A percentile compares a stretch with the other conserved stretches of the same genome.
These are phyloP conservation scores for Nannochloropsis gaditana DNA, from an alignment of 108 stramenopile genomes.

Conservation along the genomic window DNA sequence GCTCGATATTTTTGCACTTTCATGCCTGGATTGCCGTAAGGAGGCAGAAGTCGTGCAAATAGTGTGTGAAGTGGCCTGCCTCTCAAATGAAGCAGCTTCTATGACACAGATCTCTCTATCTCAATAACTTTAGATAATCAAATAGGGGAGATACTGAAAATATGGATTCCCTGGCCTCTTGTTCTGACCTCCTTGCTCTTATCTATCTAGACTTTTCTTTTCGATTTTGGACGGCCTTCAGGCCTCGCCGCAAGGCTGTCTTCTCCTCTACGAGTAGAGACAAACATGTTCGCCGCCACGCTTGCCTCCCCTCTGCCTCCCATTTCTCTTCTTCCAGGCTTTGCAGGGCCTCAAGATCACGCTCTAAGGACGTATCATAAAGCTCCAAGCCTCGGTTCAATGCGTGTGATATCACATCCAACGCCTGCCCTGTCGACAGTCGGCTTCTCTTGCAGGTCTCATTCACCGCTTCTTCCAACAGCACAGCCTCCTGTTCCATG, in stretches of 20 bases:
- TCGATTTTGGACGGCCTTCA: not conserved
- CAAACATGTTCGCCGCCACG: not conserved
- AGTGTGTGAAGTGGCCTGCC: too few relatives aligned
- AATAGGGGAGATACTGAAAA: too few relatives aligned
- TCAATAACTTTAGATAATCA: too few relatives aligned
- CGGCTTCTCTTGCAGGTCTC: not conserved
- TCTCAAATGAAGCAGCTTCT: too few relatives aligned
- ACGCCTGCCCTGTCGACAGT: not conserved
- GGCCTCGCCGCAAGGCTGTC: not conserved
- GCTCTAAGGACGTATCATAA: not conserved
- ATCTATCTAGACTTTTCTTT: not conserved
- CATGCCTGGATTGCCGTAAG: too few relatives aligned
- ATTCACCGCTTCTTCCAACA: not conserved
- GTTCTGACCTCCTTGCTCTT: not conserved
- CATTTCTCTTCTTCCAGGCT: not conserved
- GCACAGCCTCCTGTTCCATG: not conserved
- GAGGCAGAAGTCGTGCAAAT: too few relatives aligned
- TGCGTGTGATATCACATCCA: not conserved
- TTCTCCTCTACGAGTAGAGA: not conserved
- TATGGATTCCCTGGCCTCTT: too few relatives aligned
- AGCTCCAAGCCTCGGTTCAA: not conserved
- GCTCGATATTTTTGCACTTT: too few relatives aligned
- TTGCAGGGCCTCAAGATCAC: not conserved
- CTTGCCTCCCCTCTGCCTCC: not conserved
- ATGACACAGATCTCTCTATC: too few relatives aligned